Evolutionary conservation across 1,284 basidiomycete genomes (phyloP).

Genomic region (Vanrija pseudolonga): DNA sequence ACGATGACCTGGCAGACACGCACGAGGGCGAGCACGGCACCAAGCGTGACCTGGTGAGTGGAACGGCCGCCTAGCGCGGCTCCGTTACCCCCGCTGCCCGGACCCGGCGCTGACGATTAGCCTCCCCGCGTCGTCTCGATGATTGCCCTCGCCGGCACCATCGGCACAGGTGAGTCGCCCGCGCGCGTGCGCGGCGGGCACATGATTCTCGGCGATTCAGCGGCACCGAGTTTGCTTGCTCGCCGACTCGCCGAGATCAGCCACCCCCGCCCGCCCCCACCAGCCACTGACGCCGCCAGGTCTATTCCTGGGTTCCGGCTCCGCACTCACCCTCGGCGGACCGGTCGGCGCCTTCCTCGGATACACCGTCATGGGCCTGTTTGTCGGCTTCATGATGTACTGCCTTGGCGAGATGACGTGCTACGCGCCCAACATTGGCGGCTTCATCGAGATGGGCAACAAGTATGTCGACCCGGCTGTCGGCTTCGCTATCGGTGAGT

Average conservation of each 20-base stretch:
- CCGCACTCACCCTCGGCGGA: conserved; percentile 37
- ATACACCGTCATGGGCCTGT: conserved; percentile 22
- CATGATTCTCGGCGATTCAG: no score
- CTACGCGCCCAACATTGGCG: conserved; percentile 11
- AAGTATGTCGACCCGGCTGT: conserved; percentile 12
- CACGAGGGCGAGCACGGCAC: conserved; percentile 7
- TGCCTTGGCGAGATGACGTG: conserved; percentile 14
- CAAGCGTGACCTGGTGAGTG: conserved; percentile 2
- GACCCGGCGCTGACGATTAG: no score
- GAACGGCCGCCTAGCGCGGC: neutral
- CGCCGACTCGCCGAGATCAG: conserved; percentile 6
- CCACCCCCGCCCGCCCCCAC: conserved; percentile 12
- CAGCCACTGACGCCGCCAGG: conserved; percentile 30
- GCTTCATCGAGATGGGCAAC: conserved; percentile 11
- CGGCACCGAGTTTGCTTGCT: no score
- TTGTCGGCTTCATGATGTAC: conserved; percentile 18
- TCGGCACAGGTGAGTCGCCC: conserved; percentile 48
- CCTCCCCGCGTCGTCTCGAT: conserved; percentile 10
- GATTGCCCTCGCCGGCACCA: conserved; percentile 50
- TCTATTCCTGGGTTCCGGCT: conserved; percentile 50
- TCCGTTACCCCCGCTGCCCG: no score
- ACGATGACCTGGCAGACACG: conserved; percentile 3
- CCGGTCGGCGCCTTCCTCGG: conserved; percentile 14
- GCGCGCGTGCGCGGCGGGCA: no score
- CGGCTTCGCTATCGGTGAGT: conserved; percentile 13